phyloP scores from a whole-genome alignment of 805 yeast species.

The Brettanomyces nanus region DNA sequence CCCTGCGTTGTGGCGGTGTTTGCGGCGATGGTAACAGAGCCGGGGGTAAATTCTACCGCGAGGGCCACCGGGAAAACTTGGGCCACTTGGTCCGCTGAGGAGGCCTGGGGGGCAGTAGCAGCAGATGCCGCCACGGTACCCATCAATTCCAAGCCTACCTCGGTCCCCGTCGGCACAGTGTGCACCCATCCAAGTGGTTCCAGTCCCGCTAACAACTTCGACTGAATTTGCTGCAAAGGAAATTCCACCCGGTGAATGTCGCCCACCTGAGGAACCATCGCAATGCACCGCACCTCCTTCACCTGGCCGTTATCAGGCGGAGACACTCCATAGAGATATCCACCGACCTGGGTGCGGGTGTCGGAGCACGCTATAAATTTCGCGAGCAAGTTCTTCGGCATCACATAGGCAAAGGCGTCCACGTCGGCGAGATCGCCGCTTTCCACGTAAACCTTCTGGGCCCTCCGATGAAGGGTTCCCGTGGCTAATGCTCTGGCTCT shows the following conservation, averaged over 20 bases:
- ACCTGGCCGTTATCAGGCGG: constrained; percentile 65
- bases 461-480: constrained; percentile 59
- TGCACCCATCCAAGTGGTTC: constrained; percentile 94
- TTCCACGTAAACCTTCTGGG: constrained; percentile 66
- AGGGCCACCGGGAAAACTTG: constrained; percentile 42
- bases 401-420: constrained; percentile 55
- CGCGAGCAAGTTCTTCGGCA: constrained; percentile 75
- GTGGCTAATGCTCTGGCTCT: constrained; percentile 77
- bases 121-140: constrained; percentile 66
- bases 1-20: constrained; percentile 58
- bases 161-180: constrained; percentile 61
- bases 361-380: constrained; percentile 79
- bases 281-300: constrained; percentile 71
- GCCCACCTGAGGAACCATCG: constrained; percentile 84
- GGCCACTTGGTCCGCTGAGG: no score
- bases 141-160: constrained; percentile 27
- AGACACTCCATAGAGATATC: constrained; percentile 68
- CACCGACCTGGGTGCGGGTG: constrained; percentile 74
- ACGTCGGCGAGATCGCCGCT: constrained; percentile 51
- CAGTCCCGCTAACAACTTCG: constrained; percentile 40
- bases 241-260: constrained; percentile 56
- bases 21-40: constrained; percentile 72
- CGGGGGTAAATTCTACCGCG: constrained; percentile 69
- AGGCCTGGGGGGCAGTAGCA: constrained; percentile 43
- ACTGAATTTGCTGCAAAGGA: constrained; percentile 37